Base-by-base conservation (phyloP, 768 basidiomycete genomes). In the Rhizopogon vesiculosus region DNA sequence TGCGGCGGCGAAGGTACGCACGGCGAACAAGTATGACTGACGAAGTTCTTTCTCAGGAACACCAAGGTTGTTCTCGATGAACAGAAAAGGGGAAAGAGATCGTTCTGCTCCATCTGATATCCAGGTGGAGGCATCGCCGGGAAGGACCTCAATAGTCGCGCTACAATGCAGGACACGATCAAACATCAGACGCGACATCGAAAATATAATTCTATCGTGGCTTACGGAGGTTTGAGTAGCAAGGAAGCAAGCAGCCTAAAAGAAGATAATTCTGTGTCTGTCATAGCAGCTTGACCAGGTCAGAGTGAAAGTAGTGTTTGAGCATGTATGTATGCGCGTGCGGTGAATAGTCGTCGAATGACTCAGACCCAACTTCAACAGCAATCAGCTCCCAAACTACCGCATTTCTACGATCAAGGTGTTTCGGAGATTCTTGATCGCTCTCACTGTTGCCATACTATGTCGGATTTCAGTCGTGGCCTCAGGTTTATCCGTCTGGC, bases 1-100 rank as follows among this genome's bases (percentile, higher is more conserved):
- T 41, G 63, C 60, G 3, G 64, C 58, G 9, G 66, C 59, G 62
- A 79, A 79, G 33, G 74, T 57, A 12, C 55, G 40, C 3, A 76
- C 53, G 15, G 82, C 80, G 4, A 67, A 59, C 9, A 82, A 56
- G 64, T 87, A 89, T 1, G 83, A 64, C 49, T 68, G 66, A 62
- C 78, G 78, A 2, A 86, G 76, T 7, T 76, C 59, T 59, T 82
- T 86, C 62, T 81, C 76, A 0, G 86, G 87, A 33, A 89, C 71
- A 0, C 88, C 88, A 12, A 90, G 76, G 53, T 90, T 77, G 7
- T 76, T 76, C 42, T 86, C 81, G 16, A 75, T 59, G 54, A 81
- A 72, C 13, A 88, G 62, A 64, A 86, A 87, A 2, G 86, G 85
- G 43, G 71, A 69, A 9, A 69, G 66, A 9, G 61, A 44, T 3